Base-by-base conservation (phyloP, 306 rosid genomes). In the Fragaria iinumae region DNA sequence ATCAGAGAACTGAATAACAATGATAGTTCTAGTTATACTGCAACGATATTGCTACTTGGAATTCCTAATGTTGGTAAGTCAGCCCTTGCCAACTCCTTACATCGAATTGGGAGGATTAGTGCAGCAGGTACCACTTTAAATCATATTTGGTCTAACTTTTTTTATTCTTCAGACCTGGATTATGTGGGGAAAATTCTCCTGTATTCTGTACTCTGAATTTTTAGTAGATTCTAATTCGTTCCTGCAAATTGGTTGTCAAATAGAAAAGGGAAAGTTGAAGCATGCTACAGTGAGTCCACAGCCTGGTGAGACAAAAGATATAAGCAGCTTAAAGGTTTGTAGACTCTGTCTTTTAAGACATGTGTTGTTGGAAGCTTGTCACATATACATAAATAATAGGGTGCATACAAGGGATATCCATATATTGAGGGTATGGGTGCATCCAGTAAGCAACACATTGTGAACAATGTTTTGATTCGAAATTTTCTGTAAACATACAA, bases 21-120 rank as follows among this genome's bases (percentile, higher is more conserved):
- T 53, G 85, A 86, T 77, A 82, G 79, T 69, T 64, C 77, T 73
- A 86, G 67, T 70, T 76, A 80, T 82, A 88, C 97, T 50, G 87
- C 93, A 20, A 88, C 96, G 43, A 79, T 89, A 75, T 82, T 94
- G 88, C 84, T 94, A 34, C 83, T 88, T 84, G 94, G 97, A 78
- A 86, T 90, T 85, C 97, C 97, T 59, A 94, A 91, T 86, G 97
- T 91, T 77, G 97, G 97, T 34, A 94, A 94, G 82, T 90, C 96
- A 11, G 97, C 98, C 74, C 89, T 94, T 77, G 87, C 89, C 87
- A 94, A 90, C 80, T 87, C 96, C 70, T 80, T 94, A 81, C 98
- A 94, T 83, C 92, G 84, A 80, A 86, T 89, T 77, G 97, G 97
- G 75, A 90, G 95, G 89, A 90, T 89, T 81, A 90, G 93, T 74